Conservation (phyloP, 345 rosid species). For the Lepidium sativum region DNA sequence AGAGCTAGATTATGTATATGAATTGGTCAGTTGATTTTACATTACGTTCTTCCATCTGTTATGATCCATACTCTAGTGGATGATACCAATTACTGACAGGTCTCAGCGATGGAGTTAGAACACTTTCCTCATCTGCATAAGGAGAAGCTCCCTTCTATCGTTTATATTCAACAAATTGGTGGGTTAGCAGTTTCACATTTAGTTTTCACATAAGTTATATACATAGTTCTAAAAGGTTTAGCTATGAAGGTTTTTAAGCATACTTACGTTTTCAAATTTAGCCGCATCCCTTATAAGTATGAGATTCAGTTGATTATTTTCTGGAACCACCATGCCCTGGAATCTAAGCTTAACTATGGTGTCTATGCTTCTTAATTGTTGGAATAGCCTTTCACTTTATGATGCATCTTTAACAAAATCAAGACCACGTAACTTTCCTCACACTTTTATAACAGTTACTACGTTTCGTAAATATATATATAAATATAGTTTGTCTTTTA, state of each 20-base stretch:
- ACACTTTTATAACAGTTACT: background rate
- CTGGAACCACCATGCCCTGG: background rate
- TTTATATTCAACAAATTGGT: slow-evolving; percentile 91
- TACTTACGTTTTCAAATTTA: background rate
- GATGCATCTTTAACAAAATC: background rate
- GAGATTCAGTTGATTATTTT: no score
- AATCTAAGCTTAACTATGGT: background rate
- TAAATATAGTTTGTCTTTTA: background rate
- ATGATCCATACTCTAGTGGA: slow-evolving; percentile 1
- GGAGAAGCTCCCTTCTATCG: slow-evolving; percentile 42
- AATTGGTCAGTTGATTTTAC: slow-evolving; percentile 54
- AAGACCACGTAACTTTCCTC: background rate
- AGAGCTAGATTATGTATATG: slow-evolving; percentile 80
- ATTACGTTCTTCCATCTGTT: background rate
- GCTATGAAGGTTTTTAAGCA: background rate
- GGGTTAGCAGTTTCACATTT: slow-evolving; percentile 19
- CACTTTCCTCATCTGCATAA: slow-evolving; percentile 52
- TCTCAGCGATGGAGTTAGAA: slow-evolving; percentile 60
- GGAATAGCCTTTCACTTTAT: background rate
- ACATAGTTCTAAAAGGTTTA: background rate
- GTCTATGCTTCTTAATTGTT: slow-evolving; percentile 18
- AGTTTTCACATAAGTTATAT: background rate
- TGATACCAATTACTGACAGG: slow-evolving; percentile 37
- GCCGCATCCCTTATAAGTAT: background rate
- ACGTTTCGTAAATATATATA: background rate